Evolutionary conservation across 2,329 filamentous ascomycete genomes (phyloP), one percentile per base, ranked within the genome.

Genomic region (Zymoseptoria brevis): DNA sequence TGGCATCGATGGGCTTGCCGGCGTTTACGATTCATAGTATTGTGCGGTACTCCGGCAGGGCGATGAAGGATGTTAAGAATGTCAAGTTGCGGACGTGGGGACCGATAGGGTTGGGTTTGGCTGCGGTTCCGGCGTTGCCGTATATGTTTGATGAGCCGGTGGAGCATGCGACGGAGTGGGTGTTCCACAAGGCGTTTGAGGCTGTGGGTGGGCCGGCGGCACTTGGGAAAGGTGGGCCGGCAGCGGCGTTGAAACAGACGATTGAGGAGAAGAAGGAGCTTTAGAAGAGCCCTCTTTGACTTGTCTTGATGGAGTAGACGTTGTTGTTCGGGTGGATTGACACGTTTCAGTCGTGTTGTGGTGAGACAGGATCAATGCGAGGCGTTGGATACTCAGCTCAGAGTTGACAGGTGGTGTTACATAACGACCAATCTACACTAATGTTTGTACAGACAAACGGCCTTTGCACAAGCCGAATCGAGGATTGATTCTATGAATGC

Each of bases 1-100:
- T 99, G 53, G 94, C 94, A 0, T 90, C 86, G 69, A 99, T 99
- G 94, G 94, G 90, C 1, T 75, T 97, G 65, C 94, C 93, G 0
- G 93, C 92, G 0, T 90, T 96, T 63, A 96, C 91, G 0, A 96
- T 97, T 59, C 93, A 96, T 75, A 91, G 87, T 62, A 87, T 97
- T 5, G 94, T 99, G 55, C 84, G 86, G 61, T 96, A 99, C 71
- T 92, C 89, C 0, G 91, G 94, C 0, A 81, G 80, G 48, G 90
- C 90, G n/a, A 74, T 99, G 78, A 96, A 93, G 77, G 80, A 89
- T 67, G 80, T 81, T 19, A 93, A 94, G 80, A 96, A 88, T 71
- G 79, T 81, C 60, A 83, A 77, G 4, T 60, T 97, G 22, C 80
- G 93, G 66, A 94, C 90, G 0, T 99, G 89, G 87, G 88, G 83